Percentiles rank a stretch among this genome's conserved stretches.
phyloP scores from a whole-genome alignment of 768 basidiomycete genomes.

The Favolaschia claudopus region DNA sequence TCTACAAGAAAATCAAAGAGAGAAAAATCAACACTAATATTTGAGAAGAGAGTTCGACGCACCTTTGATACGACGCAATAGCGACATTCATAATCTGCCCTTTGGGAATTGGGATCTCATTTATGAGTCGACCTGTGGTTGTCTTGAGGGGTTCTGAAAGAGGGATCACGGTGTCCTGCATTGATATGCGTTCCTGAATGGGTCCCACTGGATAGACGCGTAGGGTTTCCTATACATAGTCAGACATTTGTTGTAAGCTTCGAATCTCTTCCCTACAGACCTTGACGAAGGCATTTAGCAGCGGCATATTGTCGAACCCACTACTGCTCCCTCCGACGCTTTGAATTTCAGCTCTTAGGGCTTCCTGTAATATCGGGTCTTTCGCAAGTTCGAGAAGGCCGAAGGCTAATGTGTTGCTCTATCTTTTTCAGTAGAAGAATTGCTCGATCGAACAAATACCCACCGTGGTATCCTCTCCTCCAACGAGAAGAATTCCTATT shows the following conservation, averaged over 20 bases:
- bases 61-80: slow-evolving; percentile 20
- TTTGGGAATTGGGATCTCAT: slow-evolving; percentile 10
- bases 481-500: too few species aligned
- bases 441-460: not conserved
- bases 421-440: too few species aligned
- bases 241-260: not conserved
- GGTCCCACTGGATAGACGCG: slow-evolving; percentile 13
- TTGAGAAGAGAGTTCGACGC: not conserved
- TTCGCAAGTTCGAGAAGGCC: slow-evolving; percentile 9
- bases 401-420: slow-evolving; percentile 17
- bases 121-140: not conserved
- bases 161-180: slow-evolving; percentile 13
- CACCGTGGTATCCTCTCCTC: not conserved
- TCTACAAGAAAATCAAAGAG: not conserved
- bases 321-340: not conserved
- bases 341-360: slow-evolving; percentile 14
- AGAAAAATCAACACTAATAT: slow-evolving; percentile 17
- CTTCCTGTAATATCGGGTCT: slow-evolving; percentile 14
- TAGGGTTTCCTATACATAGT: slow-evolving; percentile 14
- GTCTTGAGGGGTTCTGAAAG: slow-evolving; percentile 3
- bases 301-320: slow-evolving; percentile 8
- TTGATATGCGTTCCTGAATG: slow-evolving; percentile 10
- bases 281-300: slow-evolving; percentile 24
- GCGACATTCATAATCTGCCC: slow-evolving; percentile 11
- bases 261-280: not conserved